These are phyloP conservation scores for Tolypocladium capitatum DNA, from an alignment of 2,329 filamentous ascomycete species.

Conservation along the genomic window DNA sequence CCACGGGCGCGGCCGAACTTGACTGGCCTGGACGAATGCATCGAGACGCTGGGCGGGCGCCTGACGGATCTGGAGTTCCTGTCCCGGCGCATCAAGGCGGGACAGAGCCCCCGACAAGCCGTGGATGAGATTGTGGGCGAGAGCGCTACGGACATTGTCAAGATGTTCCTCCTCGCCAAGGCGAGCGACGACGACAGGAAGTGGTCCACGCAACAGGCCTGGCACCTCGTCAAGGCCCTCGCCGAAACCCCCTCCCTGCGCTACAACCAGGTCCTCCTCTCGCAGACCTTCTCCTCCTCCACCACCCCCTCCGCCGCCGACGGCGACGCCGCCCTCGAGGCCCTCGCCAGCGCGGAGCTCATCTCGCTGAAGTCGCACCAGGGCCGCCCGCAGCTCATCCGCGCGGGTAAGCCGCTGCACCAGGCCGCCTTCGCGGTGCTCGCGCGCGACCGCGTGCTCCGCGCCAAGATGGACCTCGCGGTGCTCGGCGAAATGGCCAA, in stretches of 20 bases:
- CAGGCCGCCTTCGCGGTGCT: constrained; percentile 67
- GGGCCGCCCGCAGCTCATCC: constrained; percentile 66
- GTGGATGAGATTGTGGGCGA: constrained; percentile 83
- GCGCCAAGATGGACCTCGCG: constrained; percentile 59
- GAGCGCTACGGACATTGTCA: constrained; percentile 77
- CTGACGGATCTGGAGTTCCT: constrained; percentile 94
- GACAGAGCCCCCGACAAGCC: constrained; percentile 69
- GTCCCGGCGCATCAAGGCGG: constrained; percentile 75
- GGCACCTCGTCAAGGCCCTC: constrained; percentile 73
- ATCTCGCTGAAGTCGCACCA: constrained; percentile 61
- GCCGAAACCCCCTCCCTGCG: constrained; percentile 54
- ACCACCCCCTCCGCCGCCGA: constrained; percentile 33
- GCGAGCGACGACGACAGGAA: constrained; percentile 33
- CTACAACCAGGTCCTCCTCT: constrained; percentile 76
- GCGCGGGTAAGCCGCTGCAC: constrained; percentile 75
- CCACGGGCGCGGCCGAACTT: constrained; percentile 31
- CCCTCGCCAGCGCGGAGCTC: constrained; percentile 73
- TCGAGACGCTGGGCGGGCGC: constrained; percentile 72
- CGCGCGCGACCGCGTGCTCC: constrained; percentile 57
- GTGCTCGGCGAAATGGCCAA: constrained; percentile 56
- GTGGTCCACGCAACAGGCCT: constrained; percentile 80
- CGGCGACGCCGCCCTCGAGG: constrained; percentile 64
- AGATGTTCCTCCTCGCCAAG: constrained; percentile 73
- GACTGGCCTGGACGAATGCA: constrained; percentile 64
- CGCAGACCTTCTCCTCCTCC: constrained; percentile 56